Percentiles rank a stretch among this genome's conserved stretches.
These are phyloP conservation scores for Fusarium armeniacum DNA, from an alignment of 2,329 filamentous ascomycete species.

Conservation along the genomic window DNA sequence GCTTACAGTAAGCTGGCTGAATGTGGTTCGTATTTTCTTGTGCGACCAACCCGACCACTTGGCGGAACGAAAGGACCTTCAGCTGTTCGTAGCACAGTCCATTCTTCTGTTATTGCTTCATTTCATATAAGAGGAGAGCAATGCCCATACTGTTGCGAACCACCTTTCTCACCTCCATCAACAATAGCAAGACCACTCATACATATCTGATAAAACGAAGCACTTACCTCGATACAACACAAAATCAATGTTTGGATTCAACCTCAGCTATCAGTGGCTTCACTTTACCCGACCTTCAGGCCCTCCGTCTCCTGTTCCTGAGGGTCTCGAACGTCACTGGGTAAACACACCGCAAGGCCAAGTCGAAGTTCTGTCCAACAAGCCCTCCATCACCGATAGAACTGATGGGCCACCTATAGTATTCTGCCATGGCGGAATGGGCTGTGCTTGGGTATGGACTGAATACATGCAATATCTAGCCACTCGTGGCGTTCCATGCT, in stretches of 20 bases:
- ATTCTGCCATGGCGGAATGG: slow-evolving; percentile 69
- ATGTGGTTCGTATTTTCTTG: slow-evolving; percentile 1
- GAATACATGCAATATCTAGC: slow-evolving; percentile 66
- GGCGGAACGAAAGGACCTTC: not conserved
- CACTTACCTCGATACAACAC: not conserved
- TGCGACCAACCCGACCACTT: slow-evolving; percentile 16
- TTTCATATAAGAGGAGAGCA: slow-evolving; percentile 21
- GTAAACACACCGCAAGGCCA: slow-evolving; percentile 60
- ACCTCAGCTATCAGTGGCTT: slow-evolving; percentile 50
- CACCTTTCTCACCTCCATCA: not conserved
- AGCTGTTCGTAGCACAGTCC: not conserved
- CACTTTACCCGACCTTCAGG: slow-evolving; percentile 46
- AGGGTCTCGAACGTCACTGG: slow-evolving; percentile 60
- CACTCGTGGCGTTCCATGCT: slow-evolving; percentile 61
- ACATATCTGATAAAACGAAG: no score
- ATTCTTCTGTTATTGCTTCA: not conserved
- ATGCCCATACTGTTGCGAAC: not conserved
- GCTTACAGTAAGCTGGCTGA: slow-evolving; percentile 30
- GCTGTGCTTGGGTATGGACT: slow-evolving; percentile 66
- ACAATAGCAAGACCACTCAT: not conserved
- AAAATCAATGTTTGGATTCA: slow-evolving; percentile 46
- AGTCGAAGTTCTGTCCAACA: slow-evolving; percentile 65
- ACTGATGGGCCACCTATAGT: slow-evolving; percentile 57
- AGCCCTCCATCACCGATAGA: slow-evolving; percentile 44
- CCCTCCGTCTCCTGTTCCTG: slow-evolving; percentile 49